phyloP scores from a whole-genome alignment of 176 grass and related monocot genomes.

The Cymbopogon citratus region DNA sequence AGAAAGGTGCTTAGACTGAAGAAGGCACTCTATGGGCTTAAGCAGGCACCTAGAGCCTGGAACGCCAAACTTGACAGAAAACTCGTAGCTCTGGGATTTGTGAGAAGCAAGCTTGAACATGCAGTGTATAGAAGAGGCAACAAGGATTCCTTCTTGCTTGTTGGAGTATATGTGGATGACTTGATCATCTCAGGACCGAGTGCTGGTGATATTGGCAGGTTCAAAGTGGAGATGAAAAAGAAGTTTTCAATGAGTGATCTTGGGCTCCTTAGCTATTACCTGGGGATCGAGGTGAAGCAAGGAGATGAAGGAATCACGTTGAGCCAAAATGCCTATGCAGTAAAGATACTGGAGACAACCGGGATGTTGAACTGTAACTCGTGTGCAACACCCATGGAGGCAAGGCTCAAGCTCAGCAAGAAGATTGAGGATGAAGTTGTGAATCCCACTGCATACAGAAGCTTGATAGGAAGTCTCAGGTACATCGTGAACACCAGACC shows the following conservation, averaged over 20 bases:
- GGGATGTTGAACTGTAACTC: background rate
- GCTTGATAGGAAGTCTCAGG: background rate
- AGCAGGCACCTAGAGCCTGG: background rate
- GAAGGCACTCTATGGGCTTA: background rate
- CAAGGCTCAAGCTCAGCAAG: background rate
- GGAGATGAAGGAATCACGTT: no score
- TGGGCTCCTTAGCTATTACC: background rate
- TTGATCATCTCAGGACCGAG: background rate
- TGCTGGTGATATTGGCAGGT: accelerated
- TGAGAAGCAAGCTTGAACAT: background rate
- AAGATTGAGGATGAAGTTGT: background rate
- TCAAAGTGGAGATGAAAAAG: background rate
- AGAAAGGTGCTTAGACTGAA: no score
- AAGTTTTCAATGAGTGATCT: background rate
- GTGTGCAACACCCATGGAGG: background rate
- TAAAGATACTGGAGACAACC: accelerated
- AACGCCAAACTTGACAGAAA: background rate
- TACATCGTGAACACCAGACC: background rate
- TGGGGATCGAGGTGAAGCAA: background rate
- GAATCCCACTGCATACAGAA: background rate
- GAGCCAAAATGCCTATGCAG: background rate
- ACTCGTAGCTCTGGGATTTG: accelerated
- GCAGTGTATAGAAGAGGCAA: no score
- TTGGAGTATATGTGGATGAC: background rate
- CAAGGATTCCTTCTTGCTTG: no score